Base-by-base conservation (phyloP, 2,329 filamentous ascomycete species). In the Colletotrichum zoysiae region DNA sequence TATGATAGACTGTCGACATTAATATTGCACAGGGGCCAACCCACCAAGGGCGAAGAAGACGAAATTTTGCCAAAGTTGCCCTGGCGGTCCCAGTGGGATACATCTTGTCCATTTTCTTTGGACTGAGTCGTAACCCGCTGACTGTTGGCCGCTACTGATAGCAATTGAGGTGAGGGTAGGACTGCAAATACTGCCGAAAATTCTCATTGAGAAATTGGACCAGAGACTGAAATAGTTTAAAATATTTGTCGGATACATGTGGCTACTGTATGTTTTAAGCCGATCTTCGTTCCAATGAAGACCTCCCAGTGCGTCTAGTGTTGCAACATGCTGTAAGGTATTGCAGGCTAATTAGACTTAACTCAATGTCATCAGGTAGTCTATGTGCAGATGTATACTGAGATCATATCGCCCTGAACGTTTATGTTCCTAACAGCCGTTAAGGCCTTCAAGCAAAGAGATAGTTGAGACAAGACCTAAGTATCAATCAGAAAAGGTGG, bases 21-120 rank as follows among this genome's bases (percentile, higher is more conserved):
- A 11, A 55, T 26, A 56, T 35, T 33, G 14, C 9, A 7, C 12
- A 64, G 61, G 61, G 61, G 14, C 61, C 61, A 30, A 56, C 50
- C 14, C 61, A 55, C 12, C 38, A 8, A 5, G 50, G 50, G 50
- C 35, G 50, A 8, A n/a, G 18, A 9, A 55, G 18, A 26, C 26
- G 23, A 11, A 44, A 26, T 1, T 55, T 26, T 18, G 26, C 23
- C 6, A 64, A 64, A 3, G 3, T 56, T 30, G 61, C 38, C 8
- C 5, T 46, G 18, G 35, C 16, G 1, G 38, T 50, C 2, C 2
- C 23, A 3, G 12, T 64, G 11, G 61, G 50, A 56, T 64, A 64
- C 26, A 20, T 53, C 7, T 9, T 64, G 18, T 56, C 35, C 26
- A 23, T 64, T n/a, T 1, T 64, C 2, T 64, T 64, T 3, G 61